Conservation (phyloP, 768 basidiomycete genomes). For the Candolleomyces efflorescens region DNA sequence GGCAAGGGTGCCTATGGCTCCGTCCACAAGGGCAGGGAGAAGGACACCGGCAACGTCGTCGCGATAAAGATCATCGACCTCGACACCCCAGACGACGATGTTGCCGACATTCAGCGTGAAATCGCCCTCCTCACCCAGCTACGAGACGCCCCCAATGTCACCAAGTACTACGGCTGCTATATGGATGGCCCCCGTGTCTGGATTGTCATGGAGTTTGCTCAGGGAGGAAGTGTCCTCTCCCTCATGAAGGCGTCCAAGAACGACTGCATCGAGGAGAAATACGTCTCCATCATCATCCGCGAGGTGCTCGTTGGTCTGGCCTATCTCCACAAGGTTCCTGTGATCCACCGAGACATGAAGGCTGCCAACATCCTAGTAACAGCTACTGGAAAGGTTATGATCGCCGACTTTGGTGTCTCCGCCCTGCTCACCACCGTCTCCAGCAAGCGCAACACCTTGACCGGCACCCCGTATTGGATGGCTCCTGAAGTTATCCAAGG, state of each 20-base stretch:
- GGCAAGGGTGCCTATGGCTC: constrained; percentile 96
- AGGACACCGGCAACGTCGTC: constrained; percentile 81
- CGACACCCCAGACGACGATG: constrained; percentile 95
- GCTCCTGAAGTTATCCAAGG: constrained; percentile 94
- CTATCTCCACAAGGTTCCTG: constrained; percentile 89
- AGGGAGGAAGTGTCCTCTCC: constrained; percentile 90
- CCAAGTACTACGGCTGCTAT: constrained; percentile 94
- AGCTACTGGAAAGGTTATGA: constrained; percentile 83
- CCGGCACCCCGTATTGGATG: constrained; percentile 99
- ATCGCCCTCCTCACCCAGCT: constrained; percentile 90
- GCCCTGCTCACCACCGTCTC: constrained; percentile 80
- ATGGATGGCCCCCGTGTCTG: constrained; percentile 94
- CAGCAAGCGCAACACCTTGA: constrained; percentile 93
- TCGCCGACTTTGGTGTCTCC: constrained; percentile 98
- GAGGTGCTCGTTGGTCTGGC: constrained; percentile 84
- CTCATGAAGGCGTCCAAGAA: constrained; percentile 85
- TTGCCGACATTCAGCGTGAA: constrained; percentile 94
- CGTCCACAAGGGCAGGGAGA: constrained; percentile 87
- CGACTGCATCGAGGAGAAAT: constrained; percentile 82
- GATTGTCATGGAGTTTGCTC: constrained; percentile 98
- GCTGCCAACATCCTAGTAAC: constrained; percentile 95
- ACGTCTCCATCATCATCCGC: constrained; percentile 80
- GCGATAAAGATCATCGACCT: constrained; percentile 99
- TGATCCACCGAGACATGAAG: constrained; percentile 98
- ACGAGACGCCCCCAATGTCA: constrained; percentile 86